These are phyloP conservation scores for Alternaria conjuncta DNA, from an alignment of 2,329 filamentous ascomycete species.

Conservation along the genomic window DNA sequence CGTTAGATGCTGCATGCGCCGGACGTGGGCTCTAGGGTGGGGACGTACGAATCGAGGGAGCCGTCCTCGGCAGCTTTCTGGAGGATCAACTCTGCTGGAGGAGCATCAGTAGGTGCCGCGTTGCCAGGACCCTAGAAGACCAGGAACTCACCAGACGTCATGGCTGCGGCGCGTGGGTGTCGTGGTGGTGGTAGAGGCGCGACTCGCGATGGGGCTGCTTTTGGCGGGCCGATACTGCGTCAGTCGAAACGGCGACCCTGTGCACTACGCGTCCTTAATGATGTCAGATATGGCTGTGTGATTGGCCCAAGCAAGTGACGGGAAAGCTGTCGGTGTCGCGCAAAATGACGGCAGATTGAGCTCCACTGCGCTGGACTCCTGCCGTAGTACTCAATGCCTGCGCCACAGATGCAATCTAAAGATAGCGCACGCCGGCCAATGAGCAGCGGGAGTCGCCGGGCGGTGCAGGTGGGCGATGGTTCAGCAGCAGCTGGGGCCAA, in stretches of 20 bases:
- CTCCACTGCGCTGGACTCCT: neutral
- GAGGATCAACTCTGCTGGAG: slow-evolving; percentile 58
- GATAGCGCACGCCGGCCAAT: neutral
- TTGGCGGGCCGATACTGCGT: neutral
- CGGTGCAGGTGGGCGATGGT: slow-evolving; percentile 4
- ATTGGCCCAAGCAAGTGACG: neutral
- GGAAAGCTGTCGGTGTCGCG: neutral
- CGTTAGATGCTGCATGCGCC: slow-evolving; percentile 33
- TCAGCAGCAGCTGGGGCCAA: neutral
- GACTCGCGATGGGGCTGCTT: slow-evolving; percentile 3
- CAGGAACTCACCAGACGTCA: slow-evolving; percentile 28
- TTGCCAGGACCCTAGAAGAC: neutral
- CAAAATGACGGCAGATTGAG: slow-evolving; percentile 13
- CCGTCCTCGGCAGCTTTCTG: slow-evolving; percentile 64
- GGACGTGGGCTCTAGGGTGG: slow-evolving; percentile 7
- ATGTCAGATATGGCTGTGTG: neutral
- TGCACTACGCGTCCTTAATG: neutral
- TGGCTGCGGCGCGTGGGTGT: slow-evolving; percentile 16
- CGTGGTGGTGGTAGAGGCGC: neutral
- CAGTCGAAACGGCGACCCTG: slow-evolving; percentile 5
- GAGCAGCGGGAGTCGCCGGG: neutral
- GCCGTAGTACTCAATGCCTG: neutral
- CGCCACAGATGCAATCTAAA: slow-evolving; percentile 8
- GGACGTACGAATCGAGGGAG: slow-evolving; percentile 63
- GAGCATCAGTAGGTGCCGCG: slow-evolving; percentile 16